A percentile compares a stretch with the other conserved stretches of the same genome.
Evolutionary conservation across 805 yeast genomes (phyloP).

Genomic region (Candida palmyrensis): DNA sequence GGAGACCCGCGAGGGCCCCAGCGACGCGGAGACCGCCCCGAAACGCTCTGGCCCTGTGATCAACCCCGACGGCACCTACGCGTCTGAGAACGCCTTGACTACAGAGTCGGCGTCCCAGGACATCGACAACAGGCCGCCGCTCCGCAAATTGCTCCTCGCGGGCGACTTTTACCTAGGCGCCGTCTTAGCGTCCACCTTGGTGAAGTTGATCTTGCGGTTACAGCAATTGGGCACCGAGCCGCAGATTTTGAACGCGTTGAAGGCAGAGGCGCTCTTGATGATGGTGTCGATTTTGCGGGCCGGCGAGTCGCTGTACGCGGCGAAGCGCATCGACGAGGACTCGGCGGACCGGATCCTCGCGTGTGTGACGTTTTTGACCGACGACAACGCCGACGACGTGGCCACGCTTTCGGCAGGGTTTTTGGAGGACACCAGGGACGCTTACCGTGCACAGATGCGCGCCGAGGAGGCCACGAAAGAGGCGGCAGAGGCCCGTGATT

Average conservation of each 20-base stretch:
- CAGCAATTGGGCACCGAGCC: constrained; percentile 49
- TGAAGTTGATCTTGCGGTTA: constrained; percentile 79
- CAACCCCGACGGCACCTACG: constrained; percentile 98
- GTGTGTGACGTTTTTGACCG: constrained; percentile 77
- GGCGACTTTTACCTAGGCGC: constrained; percentile 93
- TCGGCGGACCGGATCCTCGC: constrained; percentile 89
- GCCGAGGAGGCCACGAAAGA: constrained; percentile 55
- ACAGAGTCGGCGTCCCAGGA: constrained; percentile 25
- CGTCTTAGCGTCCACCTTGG: constrained; percentile 80
- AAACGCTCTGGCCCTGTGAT: constrained; percentile 65
- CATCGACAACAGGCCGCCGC: constrained; percentile 50
- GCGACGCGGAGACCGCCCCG: constrained; percentile 20
- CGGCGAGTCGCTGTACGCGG: constrained; percentile 67
- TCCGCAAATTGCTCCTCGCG: constrained; percentile 73
- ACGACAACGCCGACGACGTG: constrained; percentile 50
- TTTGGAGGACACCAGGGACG: constrained; percentile 81
- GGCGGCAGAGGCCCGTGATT: constrained; percentile 49
- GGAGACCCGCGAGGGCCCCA: constrained; percentile 27
- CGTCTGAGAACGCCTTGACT: constrained; percentile 83
- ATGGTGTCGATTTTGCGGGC: constrained; percentile 89
- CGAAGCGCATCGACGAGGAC: constrained; percentile 88
- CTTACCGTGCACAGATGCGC: constrained; percentile 68
- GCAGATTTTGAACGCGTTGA: constrained; percentile 71
- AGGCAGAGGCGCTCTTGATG: constrained; percentile 91
- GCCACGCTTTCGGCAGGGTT: constrained; percentile 61